Evolutionary conservation across 345 rosid species (phyloP).

Genomic region (Lagerstroemia speciosa): DNA sequence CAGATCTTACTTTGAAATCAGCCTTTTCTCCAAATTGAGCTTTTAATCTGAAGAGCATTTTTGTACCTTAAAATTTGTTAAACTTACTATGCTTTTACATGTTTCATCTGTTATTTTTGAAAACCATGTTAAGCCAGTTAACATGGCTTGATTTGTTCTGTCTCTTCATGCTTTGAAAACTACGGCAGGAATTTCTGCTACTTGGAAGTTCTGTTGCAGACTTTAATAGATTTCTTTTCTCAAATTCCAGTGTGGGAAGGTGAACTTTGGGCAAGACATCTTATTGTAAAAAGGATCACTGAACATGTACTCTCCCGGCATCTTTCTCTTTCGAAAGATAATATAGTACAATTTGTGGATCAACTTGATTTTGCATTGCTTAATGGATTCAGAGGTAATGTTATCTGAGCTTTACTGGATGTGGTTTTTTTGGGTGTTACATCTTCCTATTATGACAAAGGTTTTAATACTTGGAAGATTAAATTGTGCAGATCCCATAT

Average conservation of each 20-base stretch:
- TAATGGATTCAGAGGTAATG: conserved; percentile 60
- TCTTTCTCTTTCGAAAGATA: conserved; percentile 45
- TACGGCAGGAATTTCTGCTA: neutral
- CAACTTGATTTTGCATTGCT: conserved; percentile 82
- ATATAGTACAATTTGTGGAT: conserved; percentile 59
- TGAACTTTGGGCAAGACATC: conserved; percentile 65
- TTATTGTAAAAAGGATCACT: conserved; percentile 60
- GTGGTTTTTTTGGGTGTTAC: neutral
- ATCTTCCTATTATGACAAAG: neutral
- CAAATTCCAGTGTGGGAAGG: conserved; percentile 63
- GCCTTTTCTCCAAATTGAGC: neutral
- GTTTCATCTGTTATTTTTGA: neutral
- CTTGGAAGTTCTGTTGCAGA: neutral
- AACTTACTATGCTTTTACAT: neutral
- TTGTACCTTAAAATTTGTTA: neutral
- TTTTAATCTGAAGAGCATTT: neutral
- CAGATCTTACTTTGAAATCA: neutral
- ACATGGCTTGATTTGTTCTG: neutral
- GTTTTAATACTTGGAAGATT: neutral
- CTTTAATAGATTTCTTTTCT: conserved; percentile 9
- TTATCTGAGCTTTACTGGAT: neutral
- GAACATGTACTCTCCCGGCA: conserved; percentile 57
- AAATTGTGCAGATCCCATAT: conserved; percentile 52
- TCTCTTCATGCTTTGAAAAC: conserved; percentile 10
- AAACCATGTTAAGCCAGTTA: neutral